phyloP scores from a whole-genome alignment of 768 basidiomycete genomes.

The Serpula lacrymans region DNA sequence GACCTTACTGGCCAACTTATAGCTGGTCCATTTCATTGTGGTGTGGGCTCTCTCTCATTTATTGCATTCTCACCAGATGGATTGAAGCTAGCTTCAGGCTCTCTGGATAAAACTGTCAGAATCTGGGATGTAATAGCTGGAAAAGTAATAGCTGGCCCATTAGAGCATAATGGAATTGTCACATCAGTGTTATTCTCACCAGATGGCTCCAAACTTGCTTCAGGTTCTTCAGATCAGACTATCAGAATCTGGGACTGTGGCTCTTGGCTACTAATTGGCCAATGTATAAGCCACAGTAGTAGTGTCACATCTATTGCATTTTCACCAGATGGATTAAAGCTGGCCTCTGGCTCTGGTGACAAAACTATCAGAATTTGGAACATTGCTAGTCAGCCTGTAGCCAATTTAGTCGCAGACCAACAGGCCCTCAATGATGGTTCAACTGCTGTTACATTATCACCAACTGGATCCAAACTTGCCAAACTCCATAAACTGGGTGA shows the following conservation, averaged over 20 bases:
- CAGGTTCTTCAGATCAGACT: slow-evolving; percentile 14
- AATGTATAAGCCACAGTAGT: not conserved
- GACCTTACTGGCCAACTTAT: slow-evolving; percentile 6
- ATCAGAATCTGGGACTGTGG: slow-evolving; percentile 15
- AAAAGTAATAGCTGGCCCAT: slow-evolving; percentile 41
- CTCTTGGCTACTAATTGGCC: not conserved
- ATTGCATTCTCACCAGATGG: slow-evolving; percentile 17
- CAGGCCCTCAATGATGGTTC: no score
- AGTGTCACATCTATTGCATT: not conserved
- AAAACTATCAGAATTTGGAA: slow-evolving; percentile 28
- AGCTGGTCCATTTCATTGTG: not conserved
- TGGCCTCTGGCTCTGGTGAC: slow-evolving; percentile 23
- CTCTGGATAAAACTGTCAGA: slow-evolving; percentile 1
- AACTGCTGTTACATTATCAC: no score
- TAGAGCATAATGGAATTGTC: slow-evolving; percentile 41
- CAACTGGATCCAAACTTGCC: no score
- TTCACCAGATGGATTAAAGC: not conserved
- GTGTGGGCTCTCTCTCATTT: not conserved
- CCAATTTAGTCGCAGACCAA: no score
- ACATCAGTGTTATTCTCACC: slow-evolving; percentile 15
- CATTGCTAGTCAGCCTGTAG: no score
- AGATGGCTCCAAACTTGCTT: slow-evolving; percentile 16
- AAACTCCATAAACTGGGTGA: no score
- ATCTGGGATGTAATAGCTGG: slow-evolving; percentile 20
- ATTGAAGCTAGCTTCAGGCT: slow-evolving; percentile 8